phyloP scores from a whole-genome alignment of 2,329 filamentous ascomycete species.

The Monilinia vaccinii-corymbosi region DNA sequence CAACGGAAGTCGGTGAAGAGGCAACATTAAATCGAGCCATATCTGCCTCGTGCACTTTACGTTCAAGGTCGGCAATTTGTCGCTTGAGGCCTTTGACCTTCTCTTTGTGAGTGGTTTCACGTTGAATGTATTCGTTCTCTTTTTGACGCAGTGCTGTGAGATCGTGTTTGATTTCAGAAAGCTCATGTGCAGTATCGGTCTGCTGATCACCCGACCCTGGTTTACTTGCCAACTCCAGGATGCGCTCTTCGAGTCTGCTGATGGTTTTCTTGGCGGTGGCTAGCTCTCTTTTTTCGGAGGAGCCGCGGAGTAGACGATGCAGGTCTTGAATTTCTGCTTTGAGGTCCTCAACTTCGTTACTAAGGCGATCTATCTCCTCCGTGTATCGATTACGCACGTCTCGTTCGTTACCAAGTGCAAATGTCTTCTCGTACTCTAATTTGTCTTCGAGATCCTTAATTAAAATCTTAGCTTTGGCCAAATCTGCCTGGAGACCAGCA shows the following conservation, averaged over 20 bases:
- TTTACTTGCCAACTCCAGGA: slow-evolving; percentile 38
- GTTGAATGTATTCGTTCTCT: slow-evolving; percentile 54
- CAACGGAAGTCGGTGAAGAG: slow-evolving; percentile 39
- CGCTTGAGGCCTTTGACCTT: slow-evolving; percentile 53
- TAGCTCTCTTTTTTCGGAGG: slow-evolving; percentile 37
- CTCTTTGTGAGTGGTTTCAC: slow-evolving; percentile 56
- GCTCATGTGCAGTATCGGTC: slow-evolving; percentile 41
- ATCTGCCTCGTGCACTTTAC: slow-evolving; percentile 55
- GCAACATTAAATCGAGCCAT: slow-evolving; percentile 40
- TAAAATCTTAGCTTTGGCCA: slow-evolving; percentile 37
- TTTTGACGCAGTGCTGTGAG: slow-evolving; percentile 54
- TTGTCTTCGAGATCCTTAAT: slow-evolving; percentile 40
- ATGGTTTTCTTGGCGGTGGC: slow-evolving; percentile 48
- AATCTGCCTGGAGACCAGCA: slow-evolving; percentile 54
- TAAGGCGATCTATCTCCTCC: slow-evolving; percentile 44
- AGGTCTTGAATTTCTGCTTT: slow-evolving; percentile 46
- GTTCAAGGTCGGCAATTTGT: slow-evolving; percentile 57
- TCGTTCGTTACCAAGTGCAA: slow-evolving; percentile 45
- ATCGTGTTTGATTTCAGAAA: slow-evolving; percentile 53
- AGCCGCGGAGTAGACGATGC: slow-evolving; percentile 33
- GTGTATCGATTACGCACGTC: slow-evolving; percentile 47
- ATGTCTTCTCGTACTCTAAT: slow-evolving; percentile 35
- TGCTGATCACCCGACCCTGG: slow-evolving; percentile 29
- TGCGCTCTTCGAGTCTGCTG: slow-evolving; percentile 51
- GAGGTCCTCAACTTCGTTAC: slow-evolving; percentile 41